Evolutionary conservation across 176 grass and related monocot genomes (phyloP).

Genomic region (Raddia guianensis): DNA sequence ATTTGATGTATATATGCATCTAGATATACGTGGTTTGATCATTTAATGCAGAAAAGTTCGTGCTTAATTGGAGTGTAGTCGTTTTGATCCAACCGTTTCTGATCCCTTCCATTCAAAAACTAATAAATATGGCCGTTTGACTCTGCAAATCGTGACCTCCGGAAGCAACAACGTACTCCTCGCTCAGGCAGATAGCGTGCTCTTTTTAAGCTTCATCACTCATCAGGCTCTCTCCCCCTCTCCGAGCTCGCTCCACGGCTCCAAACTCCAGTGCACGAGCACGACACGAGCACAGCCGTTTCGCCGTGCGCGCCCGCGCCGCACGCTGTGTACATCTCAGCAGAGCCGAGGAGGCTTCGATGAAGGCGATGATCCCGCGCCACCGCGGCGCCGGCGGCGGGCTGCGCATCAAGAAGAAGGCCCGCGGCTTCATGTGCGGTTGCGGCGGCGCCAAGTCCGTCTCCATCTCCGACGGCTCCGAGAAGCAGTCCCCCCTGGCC

Average conservation of each 20-base stretch:
- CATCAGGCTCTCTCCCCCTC: not conserved
- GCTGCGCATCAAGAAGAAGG: conserved; percentile 46
- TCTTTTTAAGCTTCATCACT: conserved; percentile 32
- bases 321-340: not conserved
- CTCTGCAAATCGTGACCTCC: conserved; percentile 11
- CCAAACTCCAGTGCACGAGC: not conserved
- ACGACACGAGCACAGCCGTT: not conserved
- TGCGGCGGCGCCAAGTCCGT: conserved; percentile 55
- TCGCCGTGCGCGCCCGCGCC: not conserved
- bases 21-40: too few species aligned
- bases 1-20: too few species aligned
- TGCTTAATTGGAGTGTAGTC: not conserved
- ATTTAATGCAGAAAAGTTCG: not conserved
- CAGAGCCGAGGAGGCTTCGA: conserved; percentile 19
- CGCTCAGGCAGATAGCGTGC: not conserved
- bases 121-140: conserved; percentile 54
- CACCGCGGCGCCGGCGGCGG: conserved; percentile 15
- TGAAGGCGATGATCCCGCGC: conserved; percentile 34
- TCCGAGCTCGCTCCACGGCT: not conserved
- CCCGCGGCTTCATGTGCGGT: conserved; percentile 58
- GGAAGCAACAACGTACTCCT: not conserved
- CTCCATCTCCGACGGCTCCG: conserved; percentile 61
- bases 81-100: conserved; percentile 32
- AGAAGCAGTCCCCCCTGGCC: conserved; percentile 41
- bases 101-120: conserved; percentile 18